Base-by-base conservation (phyloP, 352 stramenopile genomes). In the Lagenidium sp. region DNA sequence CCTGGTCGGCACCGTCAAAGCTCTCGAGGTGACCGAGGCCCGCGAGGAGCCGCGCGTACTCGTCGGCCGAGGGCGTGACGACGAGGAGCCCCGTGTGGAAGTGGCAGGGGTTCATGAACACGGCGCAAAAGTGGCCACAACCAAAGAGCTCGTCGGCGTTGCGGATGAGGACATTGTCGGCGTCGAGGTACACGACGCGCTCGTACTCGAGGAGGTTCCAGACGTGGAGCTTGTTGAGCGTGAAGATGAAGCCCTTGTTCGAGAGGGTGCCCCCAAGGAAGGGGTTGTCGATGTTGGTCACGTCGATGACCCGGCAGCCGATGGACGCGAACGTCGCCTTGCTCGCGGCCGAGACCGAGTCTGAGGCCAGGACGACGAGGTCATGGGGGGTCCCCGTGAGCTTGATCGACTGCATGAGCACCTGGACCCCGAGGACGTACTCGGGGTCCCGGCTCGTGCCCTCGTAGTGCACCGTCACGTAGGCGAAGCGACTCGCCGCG, bases 121-220 rank as follows among this genome's bases (percentile, higher is more conserved):
- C 80, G 26, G 81, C 82, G 50, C 82, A 95, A 50, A 95, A 91
- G 36, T 86, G 58, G 21, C 80, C 82, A 38, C 82, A 93, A 2
- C 82, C 48, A 40, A 95, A 95, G 11, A 95, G 68, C 59, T 94
- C 80, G 50, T 95, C 82, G 32, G 85, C 62, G 57, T 93, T 94
- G 49, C 80, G 79, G 42, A 94, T 82, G 43, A 93, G 57, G 35
- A 95, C 71, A 45, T 94, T 95, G 64, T 95, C 84, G n/a, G 82
- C 82, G 46, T 95, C 84, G 36, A 95, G 60, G 56, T 94, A 95
- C 46, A 95, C 82, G 19, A 95, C 73, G 45, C 82, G 83, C 30
- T 95, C 82, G 57, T 93, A 95, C 57, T 94, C 78, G 42, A 91
- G 65, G 58, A 95, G 65, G 41, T 94, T 93, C 77, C 82, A 95